Base-by-base conservation (phyloP, 164 flowering plant genomes). In the Sedum album region DNA sequence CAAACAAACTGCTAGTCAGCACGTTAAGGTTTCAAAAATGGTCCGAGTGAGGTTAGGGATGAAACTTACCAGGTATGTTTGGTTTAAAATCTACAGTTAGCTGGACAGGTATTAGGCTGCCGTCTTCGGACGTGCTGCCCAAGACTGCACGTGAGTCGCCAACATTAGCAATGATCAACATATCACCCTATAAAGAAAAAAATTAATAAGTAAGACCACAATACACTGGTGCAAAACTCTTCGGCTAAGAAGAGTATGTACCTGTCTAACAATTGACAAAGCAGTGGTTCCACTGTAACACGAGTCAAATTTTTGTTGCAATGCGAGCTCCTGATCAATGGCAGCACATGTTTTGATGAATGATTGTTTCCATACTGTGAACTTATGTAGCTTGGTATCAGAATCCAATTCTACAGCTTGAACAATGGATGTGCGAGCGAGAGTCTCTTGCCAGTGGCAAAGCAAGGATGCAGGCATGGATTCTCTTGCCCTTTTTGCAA, bases 121-220 rank as follows among this genome's bases (percentile, higher is more conserved):
- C 98, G 74, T 86, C 98, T 36, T 87, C 92, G 60, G 87, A 84
- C 51, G 81, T 79, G 15, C 91, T 86, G 21, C 83, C 98, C 51
- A 92, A 72, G 36, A 92, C 96, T 53, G 98, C 98, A 20, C 98
- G 88, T 21, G 98, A 92, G 68, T 92, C 98, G 4, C 98, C 98
- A 39, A 92, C 88, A 71, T 90, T 92, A 31, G 96, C 94, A 53
- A 92, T 66, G 25, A 82, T 25, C 39, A 92, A 65, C 41, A 75
- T 51, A 15, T 88, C 93, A 44, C 93, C 96, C 98, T 92, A 68
- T 18, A 41, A 70, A 53, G 68, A 63, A 77, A 69, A 41, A 72
- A 3, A 7, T 35, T 35, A 25, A 66, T 11, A 57, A 53, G 30
- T 49, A 2, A 31, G 6, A 2, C 2, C 20, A 31, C 11, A 62